phyloP scores from a whole-genome alignment of 495 filamentous ascomycete species.

The Aspergillus panamensis region DNA sequence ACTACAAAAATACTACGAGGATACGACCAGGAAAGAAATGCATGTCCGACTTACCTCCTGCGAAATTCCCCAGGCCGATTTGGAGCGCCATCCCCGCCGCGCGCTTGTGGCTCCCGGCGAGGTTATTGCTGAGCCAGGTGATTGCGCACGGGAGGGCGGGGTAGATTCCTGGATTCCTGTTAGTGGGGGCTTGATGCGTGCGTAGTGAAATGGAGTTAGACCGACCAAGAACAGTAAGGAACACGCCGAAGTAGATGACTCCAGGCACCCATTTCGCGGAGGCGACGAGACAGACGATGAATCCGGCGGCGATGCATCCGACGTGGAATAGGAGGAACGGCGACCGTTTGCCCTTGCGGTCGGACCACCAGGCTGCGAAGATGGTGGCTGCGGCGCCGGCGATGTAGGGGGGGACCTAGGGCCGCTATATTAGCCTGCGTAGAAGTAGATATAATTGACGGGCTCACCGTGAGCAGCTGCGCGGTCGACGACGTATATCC shows the following conservation, averaged over 20 bases:
- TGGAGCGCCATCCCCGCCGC: constrained; percentile 70
- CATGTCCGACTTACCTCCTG: constrained; percentile 40
- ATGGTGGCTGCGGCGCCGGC: constrained; percentile 35
- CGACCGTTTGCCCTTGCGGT: constrained; percentile 55
- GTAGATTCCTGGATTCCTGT: constrained; percentile 29
- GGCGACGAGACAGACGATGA: constrained; percentile 51
- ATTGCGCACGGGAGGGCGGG: constrained; percentile 58
- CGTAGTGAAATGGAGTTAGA: too few relatives aligned
- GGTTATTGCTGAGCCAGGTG: constrained; percentile 67
- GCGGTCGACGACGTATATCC: constrained; percentile 62
- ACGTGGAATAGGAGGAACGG: constrained; percentile 60
- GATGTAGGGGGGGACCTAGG: constrained; percentile 46
- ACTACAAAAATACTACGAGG: too few relatives aligned
- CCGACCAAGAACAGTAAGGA: constrained; percentile 64
- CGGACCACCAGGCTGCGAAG: constrained; percentile 50
- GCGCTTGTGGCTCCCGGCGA: constrained; percentile 66
- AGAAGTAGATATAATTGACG: background rate
- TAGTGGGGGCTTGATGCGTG: too few relatives aligned
- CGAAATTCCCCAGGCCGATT: constrained; percentile 70
- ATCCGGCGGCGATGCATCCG: constrained; percentile 57
- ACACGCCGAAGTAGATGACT: constrained; percentile 69
- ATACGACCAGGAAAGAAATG: too few relatives aligned
- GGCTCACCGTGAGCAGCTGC: constrained; percentile 61
- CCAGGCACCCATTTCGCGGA: constrained; percentile 48
- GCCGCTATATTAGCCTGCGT: background rate